These are phyloP conservation scores for Pisolithus thermaeus DNA, from an alignment of 1,284 basidiomycete species.

Conservation along the genomic window DNA sequence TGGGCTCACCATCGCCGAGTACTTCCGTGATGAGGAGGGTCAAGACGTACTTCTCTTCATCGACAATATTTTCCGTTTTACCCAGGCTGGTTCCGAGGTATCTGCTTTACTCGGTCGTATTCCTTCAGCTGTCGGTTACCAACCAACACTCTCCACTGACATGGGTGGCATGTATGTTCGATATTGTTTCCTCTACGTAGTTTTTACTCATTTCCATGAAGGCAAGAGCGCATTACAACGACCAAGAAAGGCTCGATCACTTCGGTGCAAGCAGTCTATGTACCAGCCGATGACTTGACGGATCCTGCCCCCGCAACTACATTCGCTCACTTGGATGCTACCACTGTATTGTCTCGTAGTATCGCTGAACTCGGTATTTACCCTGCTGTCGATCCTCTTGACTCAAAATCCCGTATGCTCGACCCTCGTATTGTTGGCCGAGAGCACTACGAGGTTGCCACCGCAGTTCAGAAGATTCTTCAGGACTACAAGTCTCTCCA, in stretches of 20 bases:
- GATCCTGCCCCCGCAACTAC: constrained; percentile 99
- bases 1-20: constrained; percentile 98
- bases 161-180: constrained; percentile 95
- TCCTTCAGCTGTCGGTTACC: constrained; percentile 99
- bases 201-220: constrained; percentile 26
- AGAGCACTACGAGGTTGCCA: constrained; percentile 95
- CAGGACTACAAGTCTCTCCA: constrained; percentile 99
- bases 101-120: constrained; percentile 99
- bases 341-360: constrained; percentile 96
- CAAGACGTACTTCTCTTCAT: constrained; percentile 99
- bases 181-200: background rate
- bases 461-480: constrained; percentile 95
- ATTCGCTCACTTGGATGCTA: constrained; percentile 99
- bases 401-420: constrained; percentile 99
- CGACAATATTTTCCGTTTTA: constrained; percentile 99
- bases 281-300: constrained; percentile 99
- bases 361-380: constrained; percentile 99
- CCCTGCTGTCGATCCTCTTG: constrained; percentile 98
- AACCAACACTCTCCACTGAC: constrained; percentile 98
- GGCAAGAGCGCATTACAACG: constrained; percentile 98
- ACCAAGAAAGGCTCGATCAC: constrained; percentile 99
- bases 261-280: constrained; percentile 99
- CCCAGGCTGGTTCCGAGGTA: constrained; percentile 99
- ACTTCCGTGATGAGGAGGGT: constrained; percentile 99
- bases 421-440: constrained; percentile 93